These are phyloP conservation scores for Fusarium veterinarium DNA, from an alignment of 2,329 filamentous ascomycete genomes.

Conservation along the genomic window DNA sequence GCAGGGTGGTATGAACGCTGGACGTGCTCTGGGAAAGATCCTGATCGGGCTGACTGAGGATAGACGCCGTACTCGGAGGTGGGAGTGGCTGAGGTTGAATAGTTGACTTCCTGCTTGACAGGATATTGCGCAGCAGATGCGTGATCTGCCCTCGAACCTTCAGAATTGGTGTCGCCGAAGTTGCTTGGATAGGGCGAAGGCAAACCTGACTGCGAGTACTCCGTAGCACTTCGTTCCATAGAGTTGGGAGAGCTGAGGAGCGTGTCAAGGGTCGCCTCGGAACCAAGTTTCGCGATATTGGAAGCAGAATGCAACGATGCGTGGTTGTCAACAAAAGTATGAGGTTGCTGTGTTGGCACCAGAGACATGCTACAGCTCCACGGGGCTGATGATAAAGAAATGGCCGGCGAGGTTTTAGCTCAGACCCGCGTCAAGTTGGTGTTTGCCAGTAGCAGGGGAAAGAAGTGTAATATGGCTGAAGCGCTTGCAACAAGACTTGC, in stretches of 20 bases:
- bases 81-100: slow-evolving; percentile 83
- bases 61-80: slow-evolving; percentile 90
- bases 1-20: slow-evolving; percentile 85
- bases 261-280: slow-evolving; percentile 44
- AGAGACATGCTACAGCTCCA: slow-evolving; percentile 51
- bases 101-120: slow-evolving; percentile 82
- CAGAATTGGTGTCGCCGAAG: slow-evolving; percentile 80
- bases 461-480: slow-evolving; percentile 45
- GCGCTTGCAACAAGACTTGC: slow-evolving; percentile 48
- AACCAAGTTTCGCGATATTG: slow-evolving; percentile 38
- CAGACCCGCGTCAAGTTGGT: slow-evolving; percentile 49
- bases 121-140: slow-evolving; percentile 92
- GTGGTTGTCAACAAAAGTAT: slow-evolving; percentile 46
- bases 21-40: slow-evolving; percentile 88
- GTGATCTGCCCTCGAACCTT: slow-evolving; percentile 89
- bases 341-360: slow-evolving; percentile 51
- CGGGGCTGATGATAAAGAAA: slow-evolving; percentile 44
- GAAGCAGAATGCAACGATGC: slow-evolving; percentile 38
- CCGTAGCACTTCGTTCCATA: slow-evolving; percentile 74
- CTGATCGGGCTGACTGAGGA: slow-evolving; percentile 79
- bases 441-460: slow-evolving; percentile 45
- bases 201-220: slow-evolving; percentile 92
- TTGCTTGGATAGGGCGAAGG: slow-evolving; percentile 75
- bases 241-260: slow-evolving; percentile 47
- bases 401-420: slow-evolving; percentile 50